phyloP scores from a whole-genome alignment of 768 basidiomycete genomes.

The Tylopilus vinaceipallidus region DNA sequence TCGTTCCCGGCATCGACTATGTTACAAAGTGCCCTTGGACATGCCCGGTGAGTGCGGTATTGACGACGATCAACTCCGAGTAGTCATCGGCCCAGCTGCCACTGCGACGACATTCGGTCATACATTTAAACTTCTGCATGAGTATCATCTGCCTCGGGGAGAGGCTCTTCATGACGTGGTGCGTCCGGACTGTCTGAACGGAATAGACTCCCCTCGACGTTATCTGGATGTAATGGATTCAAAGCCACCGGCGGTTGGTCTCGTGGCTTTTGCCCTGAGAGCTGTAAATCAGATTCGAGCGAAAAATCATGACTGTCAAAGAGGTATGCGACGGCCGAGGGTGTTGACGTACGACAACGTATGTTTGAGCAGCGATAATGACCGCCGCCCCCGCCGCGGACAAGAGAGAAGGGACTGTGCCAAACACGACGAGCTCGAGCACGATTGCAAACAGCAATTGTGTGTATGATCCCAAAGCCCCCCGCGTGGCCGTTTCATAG shows the following conservation, averaged over 20 bases:
- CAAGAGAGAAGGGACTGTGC: conserved; percentile 52
- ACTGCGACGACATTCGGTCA: too few species aligned
- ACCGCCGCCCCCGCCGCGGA: conserved; percentile 63
- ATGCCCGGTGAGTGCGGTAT: too few species aligned
- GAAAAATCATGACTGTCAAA: too few species aligned
- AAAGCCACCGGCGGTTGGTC: not conserved
- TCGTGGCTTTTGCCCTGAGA: conserved; percentile 1
- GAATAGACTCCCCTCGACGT: not conserved
- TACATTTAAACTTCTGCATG: too few species aligned
- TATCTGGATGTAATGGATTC: not conserved
- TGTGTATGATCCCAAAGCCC: conserved; percentile 58
- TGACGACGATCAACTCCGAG: too few species aligned
- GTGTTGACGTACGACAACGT: conserved; percentile 2
- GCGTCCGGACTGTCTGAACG: not conserved
- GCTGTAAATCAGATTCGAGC: not conserved
- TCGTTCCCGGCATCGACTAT: conserved; percentile 10
- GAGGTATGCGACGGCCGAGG: not conserved
- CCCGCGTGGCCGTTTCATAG: conserved; percentile 62
- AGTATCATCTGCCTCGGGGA: too few species aligned
- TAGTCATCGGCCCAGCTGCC: too few species aligned
- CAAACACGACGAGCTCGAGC: conserved; percentile 66
- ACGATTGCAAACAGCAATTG: conserved; percentile 67
- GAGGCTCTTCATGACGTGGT: too few species aligned
- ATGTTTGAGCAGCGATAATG: conserved; percentile 43
- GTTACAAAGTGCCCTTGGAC: conserved; percentile 21